phyloP scores from a whole-genome alignment of 768 basidiomycete species.

The Leccinum barrowsii region DNA sequence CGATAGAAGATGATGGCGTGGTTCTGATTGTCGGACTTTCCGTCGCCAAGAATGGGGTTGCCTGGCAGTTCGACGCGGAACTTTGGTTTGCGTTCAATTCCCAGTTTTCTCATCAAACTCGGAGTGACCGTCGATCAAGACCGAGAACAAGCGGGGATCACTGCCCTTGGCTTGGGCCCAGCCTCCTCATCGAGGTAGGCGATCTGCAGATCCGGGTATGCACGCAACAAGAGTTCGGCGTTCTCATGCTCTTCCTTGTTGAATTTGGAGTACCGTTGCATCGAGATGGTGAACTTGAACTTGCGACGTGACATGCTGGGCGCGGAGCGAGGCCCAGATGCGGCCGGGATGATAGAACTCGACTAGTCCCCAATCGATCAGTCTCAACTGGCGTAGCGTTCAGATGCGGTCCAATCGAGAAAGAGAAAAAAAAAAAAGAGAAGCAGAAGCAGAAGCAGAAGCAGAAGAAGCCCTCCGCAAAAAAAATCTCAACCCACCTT shows the following conservation, averaged over 20 bases:
- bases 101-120: slow-evolving; percentile 88
- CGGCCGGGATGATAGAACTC: slow-evolving; percentile 68
- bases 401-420: neutral
- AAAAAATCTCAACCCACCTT: no score
- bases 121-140: slow-evolving; percentile 95
- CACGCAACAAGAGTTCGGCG: slow-evolving; percentile 94
- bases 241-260: slow-evolving; percentile 99
- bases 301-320: slow-evolving; percentile 93
- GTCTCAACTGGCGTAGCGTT: slow-evolving; percentile 36
- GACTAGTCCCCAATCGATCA: slow-evolving; percentile 77
- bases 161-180: slow-evolving; percentile 70
- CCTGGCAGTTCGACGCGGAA: slow-evolving; percentile 97
- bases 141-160: slow-evolving; percentile 87
- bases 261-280: slow-evolving; percentile 99
- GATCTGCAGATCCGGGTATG: slow-evolving; percentile 97
- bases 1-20: slow-evolving; percentile 99
- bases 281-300: slow-evolving; percentile 97
- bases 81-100: slow-evolving; percentile 79
- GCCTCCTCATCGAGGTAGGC: slow-evolving; percentile 97
- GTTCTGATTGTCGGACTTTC: slow-evolving; percentile 99
- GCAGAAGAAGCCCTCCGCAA: no score
- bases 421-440: no score
- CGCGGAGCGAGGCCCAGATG: no score
- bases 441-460: neutral
- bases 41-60: slow-evolving; percentile 98